A percentile compares a stretch with the other conserved stretches of the same genome.
Conservation (phyloP, 306 rosid genomes). For the Crotalaria pallida region DNA sequence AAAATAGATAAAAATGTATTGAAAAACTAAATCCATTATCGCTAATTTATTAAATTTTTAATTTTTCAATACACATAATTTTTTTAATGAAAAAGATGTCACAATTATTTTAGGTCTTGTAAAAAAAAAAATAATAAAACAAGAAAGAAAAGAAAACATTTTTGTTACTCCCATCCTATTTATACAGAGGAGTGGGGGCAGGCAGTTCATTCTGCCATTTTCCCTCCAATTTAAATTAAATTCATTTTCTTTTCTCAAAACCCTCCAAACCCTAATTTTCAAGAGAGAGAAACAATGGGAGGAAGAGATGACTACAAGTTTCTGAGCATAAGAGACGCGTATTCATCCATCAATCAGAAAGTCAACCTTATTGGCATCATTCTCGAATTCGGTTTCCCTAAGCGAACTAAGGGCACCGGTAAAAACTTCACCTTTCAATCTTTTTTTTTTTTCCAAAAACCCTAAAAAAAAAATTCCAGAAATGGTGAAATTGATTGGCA, state of each 20-base stretch:
- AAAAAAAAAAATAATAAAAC: no score
- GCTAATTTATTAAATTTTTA: no score
- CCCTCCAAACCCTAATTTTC: conserved; percentile 36
- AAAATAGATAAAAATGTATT: no score
- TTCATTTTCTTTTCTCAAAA: not conserved
- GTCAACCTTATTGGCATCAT: conserved; percentile 43
- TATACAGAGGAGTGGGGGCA: not conserved
- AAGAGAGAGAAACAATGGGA: conserved; percentile 20
- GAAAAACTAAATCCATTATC: no score
- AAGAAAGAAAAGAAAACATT: no score
- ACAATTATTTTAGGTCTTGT: no score
- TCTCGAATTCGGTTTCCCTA: conserved; percentile 45
- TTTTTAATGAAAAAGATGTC: no score
- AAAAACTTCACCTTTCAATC: not conserved
- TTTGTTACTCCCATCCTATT: no score
- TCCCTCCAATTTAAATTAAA: not conserved
- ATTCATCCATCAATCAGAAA: conserved; percentile 24
- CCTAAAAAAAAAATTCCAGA: no score
- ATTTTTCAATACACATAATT: no score
- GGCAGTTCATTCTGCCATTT: not conserved
- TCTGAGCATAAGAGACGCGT: conserved; percentile 39
- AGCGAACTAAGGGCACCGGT: conserved; percentile 54
- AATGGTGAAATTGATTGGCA: conserved; percentile 31
- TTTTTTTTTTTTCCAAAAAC: no score
- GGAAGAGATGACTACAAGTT: conserved; percentile 27